phyloP scores from a whole-genome alignment of 148 eudicot species.

The Rhododendron henanense region DNA sequence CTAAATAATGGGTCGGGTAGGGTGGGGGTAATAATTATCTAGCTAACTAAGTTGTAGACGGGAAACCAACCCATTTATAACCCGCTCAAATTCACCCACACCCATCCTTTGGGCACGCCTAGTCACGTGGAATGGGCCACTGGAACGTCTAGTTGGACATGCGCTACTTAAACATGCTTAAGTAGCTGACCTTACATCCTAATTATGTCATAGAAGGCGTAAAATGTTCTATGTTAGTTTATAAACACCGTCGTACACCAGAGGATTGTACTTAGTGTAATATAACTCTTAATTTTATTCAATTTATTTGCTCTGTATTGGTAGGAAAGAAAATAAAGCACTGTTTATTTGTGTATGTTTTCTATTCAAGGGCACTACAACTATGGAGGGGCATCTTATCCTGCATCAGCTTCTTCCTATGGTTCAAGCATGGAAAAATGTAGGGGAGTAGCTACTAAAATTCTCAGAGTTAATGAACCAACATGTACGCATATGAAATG shows the following conservation, averaged over 20 bases:
- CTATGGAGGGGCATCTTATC: conserved; percentile 57
- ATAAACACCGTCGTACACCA: background rate
- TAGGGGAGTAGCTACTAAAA: conserved; percentile 50
- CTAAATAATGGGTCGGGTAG: too few species aligned
- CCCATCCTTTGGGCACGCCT: background rate
- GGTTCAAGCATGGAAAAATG: conserved; percentile 66
- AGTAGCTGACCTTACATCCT: background rate
- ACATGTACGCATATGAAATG: conserved; percentile 96
- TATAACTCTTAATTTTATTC: too few species aligned
- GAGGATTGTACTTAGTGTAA: background rate
- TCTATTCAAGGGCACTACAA: conserved; percentile 57
- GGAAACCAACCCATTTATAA: background rate
- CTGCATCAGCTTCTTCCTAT: conserved; percentile 52
- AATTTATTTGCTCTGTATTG: background rate
- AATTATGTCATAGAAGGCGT: background rate
- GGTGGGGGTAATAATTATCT: too few species aligned
- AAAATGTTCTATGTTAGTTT: background rate
- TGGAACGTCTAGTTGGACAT: background rate
- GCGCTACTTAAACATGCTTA: background rate
- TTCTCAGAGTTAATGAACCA: conserved; percentile 78
- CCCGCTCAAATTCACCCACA: background rate
- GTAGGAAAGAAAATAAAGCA: background rate
- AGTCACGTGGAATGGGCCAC: too few species aligned
- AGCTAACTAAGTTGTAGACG: background rate
- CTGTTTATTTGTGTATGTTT: conserved; percentile 5